A percentile compares a stretch with the other conserved stretches of the same genome.
Evolutionary conservation across 2,329 filamentous ascomycete species (phyloP).

Genomic region (Arthrobotrys megalospora): DNA sequence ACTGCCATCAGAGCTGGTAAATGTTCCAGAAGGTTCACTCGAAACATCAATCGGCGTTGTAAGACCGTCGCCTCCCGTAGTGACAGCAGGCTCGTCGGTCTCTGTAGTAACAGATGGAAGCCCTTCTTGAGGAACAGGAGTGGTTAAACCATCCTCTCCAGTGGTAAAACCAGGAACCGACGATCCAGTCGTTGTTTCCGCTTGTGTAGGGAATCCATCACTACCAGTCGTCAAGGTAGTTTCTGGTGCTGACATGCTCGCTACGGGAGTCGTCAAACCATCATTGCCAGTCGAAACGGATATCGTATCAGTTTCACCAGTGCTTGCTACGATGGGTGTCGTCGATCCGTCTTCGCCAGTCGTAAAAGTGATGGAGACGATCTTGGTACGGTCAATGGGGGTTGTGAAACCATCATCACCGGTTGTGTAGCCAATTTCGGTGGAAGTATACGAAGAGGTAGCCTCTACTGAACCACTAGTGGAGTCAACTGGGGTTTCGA

Average conservation of each 20-base stretch:
- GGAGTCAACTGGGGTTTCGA: background rate
- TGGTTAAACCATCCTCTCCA: background rate
- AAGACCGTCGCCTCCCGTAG: background rate
- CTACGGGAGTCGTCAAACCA: background rate
- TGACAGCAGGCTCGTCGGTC: background rate
- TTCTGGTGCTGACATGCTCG: background rate
- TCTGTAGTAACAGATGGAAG: background rate
- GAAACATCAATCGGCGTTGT: background rate
- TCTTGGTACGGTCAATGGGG: background rate
- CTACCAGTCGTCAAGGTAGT: background rate
- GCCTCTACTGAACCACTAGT: no score
- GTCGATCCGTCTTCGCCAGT: background rate
- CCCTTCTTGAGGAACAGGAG: background rate
- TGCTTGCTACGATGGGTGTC: background rate
- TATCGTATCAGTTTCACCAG: background rate
- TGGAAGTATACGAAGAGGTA: background rate
- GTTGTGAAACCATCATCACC: conserved; percentile 13
- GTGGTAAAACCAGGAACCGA: background rate
- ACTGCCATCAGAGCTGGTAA: background rate
- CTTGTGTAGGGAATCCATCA: background rate
- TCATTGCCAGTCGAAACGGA: background rate
- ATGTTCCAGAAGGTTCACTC: background rate
- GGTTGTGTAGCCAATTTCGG: background rate
- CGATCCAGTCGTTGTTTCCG: background rate
- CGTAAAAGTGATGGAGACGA: background rate